These are phyloP conservation scores for Fusarium nurragi DNA, from an alignment of 2,329 filamentous ascomycete species.

Conservation along the genomic window DNA sequence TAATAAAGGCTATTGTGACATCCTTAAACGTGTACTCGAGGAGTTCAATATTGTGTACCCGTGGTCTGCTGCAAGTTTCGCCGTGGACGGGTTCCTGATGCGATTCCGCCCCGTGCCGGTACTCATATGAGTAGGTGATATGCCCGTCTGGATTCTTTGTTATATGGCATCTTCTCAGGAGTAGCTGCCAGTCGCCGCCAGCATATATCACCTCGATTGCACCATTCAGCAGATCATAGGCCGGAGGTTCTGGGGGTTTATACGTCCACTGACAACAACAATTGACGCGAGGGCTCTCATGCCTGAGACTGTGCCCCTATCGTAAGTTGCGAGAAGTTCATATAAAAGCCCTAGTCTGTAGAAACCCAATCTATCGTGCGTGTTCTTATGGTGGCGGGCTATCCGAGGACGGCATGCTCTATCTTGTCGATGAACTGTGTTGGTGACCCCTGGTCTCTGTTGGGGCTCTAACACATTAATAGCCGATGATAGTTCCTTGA, in stretches of 20 bases:
- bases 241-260: neutral
- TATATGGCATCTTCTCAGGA: slow-evolving; percentile 9
- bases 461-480: no score
- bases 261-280: neutral
- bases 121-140: neutral
- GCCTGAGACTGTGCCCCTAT: neutral
- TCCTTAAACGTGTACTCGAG: neutral
- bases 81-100: neutral
- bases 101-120: neutral
- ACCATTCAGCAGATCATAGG: neutral
- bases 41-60: neutral
- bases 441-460: neutral
- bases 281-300: neutral
- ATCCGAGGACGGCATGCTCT: no score
- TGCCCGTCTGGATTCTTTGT: neutral
- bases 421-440: neutral
- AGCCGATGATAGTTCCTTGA: neutral
- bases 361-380: neutral
- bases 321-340: neutral
- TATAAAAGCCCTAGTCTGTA: neutral
- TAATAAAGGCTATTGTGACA: neutral
- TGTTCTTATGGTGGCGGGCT: no score
- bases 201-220: slow-evolving; percentile 1
- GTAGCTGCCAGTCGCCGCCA: neutral
- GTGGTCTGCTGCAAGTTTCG: neutral